Percentiles rank a stretch among this genome's conserved stretches.
Evolutionary conservation across 768 basidiomycete species (phyloP).

Genomic region (Trametes punicea): DNA sequence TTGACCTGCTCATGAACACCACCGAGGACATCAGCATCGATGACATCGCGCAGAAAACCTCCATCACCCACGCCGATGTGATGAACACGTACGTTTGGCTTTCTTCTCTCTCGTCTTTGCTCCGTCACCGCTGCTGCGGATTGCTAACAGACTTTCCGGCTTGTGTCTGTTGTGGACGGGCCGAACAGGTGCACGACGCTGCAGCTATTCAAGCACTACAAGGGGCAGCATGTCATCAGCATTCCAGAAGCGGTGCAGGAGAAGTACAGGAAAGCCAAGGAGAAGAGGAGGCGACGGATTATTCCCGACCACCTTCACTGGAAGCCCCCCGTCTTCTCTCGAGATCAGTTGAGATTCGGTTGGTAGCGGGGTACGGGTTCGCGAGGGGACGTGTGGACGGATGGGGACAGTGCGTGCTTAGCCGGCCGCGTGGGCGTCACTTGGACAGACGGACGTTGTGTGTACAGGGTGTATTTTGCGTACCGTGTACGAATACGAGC

Average conservation of each 20-base stretch:
- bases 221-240: conserved; percentile 90
- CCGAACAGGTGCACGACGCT: conserved; percentile 79
- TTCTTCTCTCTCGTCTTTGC: background rate
- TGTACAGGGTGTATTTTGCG: conserved; percentile 14
- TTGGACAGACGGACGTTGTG: conserved; percentile 3
- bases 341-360: conserved; percentile 82
- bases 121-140: conserved; percentile 6
- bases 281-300: conserved; percentile 77
- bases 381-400: conserved; percentile 2
- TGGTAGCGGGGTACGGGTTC: conserved; percentile 29
- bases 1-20: conserved; percentile 77
- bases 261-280: conserved; percentile 80
- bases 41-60: conserved; percentile 93
- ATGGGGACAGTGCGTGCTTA: conserved; percentile 14
- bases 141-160: conserved; percentile 14
- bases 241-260: conserved; percentile 89
- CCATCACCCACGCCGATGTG: conserved; percentile 93
- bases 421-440: conserved; percentile 11
- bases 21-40: conserved; percentile 84
- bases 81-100: conserved; percentile 88
- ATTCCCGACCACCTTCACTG: conserved; percentile 78
- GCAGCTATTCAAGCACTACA: conserved; percentile 94
- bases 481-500: conserved; percentile 19
- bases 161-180: conserved; percentile 3
- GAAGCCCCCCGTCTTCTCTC: conserved; percentile 93